A percentile compares a stretch with the other conserved stretches of the same genome.
phyloP scores from a whole-genome alignment of 2,329 filamentous ascomycete genomes.

The Neonectria punicea region DNA sequence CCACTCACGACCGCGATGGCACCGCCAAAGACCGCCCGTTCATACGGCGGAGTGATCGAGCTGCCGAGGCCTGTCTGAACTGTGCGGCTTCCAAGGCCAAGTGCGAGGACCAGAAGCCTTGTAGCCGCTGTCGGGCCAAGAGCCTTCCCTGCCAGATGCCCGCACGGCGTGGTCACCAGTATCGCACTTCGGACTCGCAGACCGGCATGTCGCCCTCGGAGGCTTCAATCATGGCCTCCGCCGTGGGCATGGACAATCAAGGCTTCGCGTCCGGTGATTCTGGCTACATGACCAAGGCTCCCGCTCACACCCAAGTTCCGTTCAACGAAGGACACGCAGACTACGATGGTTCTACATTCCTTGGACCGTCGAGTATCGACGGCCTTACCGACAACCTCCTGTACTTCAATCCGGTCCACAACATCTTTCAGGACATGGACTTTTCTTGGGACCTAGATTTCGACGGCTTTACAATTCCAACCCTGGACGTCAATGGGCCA shows the following conservation, averaged over 20 bases:
- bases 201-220: conserved; percentile 38
- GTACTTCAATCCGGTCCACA: conserved; percentile 28
- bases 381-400: conserved; percentile 27
- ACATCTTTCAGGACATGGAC: conserved; percentile 33
- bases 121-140: conserved; percentile 41
- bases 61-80: conserved; percentile 42
- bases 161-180: conserved; percentile 38
- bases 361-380: conserved; percentile 28
- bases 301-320: conserved; percentile 24
- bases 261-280: conserved; percentile 31
- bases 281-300: conserved; percentile 27
- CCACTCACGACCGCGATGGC: conserved; percentile 43
- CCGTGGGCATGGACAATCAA: conserved; percentile 31
- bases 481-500: conserved; percentile 18
- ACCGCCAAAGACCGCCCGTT: conserved; percentile 40
- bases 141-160: conserved; percentile 42
- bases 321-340: conserved; percentile 26
- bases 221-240: conserved; percentile 36
- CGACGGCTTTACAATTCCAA: conserved; percentile 27
- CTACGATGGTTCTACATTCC: conserved; percentile 32
- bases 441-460: conserved; percentile 38
- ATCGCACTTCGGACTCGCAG: conserved; percentile 41
- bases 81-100: conserved; percentile 43
- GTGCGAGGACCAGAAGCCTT: conserved; percentile 43
- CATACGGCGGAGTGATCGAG: conserved; percentile 40